phyloP scores from a whole-genome alignment of 768 basidiomycete genomes.

The Imleria badia region DNA sequence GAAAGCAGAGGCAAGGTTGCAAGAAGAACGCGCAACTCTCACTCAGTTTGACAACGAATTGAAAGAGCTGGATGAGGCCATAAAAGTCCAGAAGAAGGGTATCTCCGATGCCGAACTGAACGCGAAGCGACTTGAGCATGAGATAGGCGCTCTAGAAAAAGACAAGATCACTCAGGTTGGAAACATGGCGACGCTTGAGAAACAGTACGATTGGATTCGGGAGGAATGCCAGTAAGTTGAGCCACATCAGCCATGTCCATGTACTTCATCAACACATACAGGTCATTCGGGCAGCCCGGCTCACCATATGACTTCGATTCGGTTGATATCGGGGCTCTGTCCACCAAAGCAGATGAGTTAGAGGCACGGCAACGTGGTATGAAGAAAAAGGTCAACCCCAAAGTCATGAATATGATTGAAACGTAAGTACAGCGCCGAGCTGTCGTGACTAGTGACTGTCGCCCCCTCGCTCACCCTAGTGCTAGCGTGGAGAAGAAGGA shows the following conservation, averaged over 20 bases:
- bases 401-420: conserved; percentile 95
- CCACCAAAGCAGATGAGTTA: conserved; percentile 69
- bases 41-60: conserved; percentile 88
- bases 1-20: conserved; percentile 67
- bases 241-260: neutral
- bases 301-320: conserved; percentile 79
- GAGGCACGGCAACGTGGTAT: conserved; percentile 77
- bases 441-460: neutral
- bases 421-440: conserved; percentile 49
- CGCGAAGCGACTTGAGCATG: conserved; percentile 69
- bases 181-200: conserved; percentile 65
- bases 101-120: conserved; percentile 66
- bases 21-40: conserved; percentile 85
- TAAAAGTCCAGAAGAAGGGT: conserved; percentile 78
- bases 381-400: conserved; percentile 95
- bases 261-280: conserved; percentile 29
- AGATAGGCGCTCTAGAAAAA: conserved; percentile 57
- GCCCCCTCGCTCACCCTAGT: neutral
- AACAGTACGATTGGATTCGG: conserved; percentile 82
- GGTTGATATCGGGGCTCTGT: conserved; percentile 58
- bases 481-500: conserved; percentile 93
- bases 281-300: conserved; percentile 80
- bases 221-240: conserved; percentile 80
- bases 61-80: conserved; percentile 74
- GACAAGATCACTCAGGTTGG: conserved; percentile 60